A percentile compares a stretch with the other conserved stretches of the same genome.
phyloP scores from a whole-genome alignment of 129 eudicot species.

The carrot (Daucus carota) region DNA sequence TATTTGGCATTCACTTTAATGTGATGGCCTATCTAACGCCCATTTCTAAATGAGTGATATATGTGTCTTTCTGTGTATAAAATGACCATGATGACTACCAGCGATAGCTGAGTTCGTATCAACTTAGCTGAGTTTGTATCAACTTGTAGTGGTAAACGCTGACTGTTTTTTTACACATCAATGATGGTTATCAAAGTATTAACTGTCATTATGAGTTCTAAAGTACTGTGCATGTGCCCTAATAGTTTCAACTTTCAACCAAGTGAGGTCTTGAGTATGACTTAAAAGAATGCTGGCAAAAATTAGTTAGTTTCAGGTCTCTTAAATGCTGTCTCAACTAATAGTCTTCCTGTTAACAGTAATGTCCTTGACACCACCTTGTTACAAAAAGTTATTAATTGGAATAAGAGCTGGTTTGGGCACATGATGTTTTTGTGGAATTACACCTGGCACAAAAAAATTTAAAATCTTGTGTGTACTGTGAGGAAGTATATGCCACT shows the following conservation, averaged over 20 bases:
- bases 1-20: background rate
- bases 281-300: background rate
- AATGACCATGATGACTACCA: background rate
- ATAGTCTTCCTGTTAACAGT: background rate
- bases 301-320: background rate
- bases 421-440: background rate
- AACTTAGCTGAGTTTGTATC: background rate
- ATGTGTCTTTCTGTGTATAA: background rate
- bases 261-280: background rate
- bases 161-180: background rate
- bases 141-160: background rate
- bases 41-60: background rate
- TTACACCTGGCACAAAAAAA: background rate
- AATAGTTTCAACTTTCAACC: background rate
- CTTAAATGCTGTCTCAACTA: background rate
- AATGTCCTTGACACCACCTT: background rate
- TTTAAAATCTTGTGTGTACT: background rate
- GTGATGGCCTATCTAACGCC: background rate
- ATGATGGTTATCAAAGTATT: background rate
- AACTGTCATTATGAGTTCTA: background rate
- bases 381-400: background rate
- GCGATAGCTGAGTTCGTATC: background rate
- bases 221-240: background rate
- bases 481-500: background rate
- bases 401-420: background rate